Evolutionary conservation across 768 basidiomycete species (phyloP).

Genomic region (Rhizopogon roseolus): DNA sequence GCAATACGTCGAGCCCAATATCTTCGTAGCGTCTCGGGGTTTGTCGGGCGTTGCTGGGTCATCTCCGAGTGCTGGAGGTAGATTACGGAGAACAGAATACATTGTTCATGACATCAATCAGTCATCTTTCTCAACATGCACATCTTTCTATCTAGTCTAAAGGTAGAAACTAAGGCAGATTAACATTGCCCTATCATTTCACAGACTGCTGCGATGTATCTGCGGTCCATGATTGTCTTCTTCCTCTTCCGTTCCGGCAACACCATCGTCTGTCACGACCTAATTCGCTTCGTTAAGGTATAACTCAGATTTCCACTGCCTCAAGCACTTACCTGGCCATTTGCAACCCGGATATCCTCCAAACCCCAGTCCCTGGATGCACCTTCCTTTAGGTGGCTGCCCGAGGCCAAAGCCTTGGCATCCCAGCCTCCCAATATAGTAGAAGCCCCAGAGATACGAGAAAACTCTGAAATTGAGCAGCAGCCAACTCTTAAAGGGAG

Average conservation of each 20-base stretch:
- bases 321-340: conserved; percentile 49
- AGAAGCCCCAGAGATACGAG: conserved; percentile 24
- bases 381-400: conserved; percentile 54
- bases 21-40: conserved; percentile 27
- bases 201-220: conserved; percentile 17
- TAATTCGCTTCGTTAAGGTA: conserved; percentile 20
- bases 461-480: conserved; percentile 62
- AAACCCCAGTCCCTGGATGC: conserved; percentile 76
- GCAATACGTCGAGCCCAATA: conserved; percentile 42
- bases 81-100: neutral
- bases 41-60: conserved; percentile 10
- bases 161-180: neutral
- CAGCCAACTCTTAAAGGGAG: conserved; percentile 66
- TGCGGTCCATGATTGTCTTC: conserved; percentile 59
- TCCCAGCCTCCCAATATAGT: conserved; percentile 42
- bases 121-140: neutral
- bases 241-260: conserved; percentile 61
- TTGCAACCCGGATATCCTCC: conserved; percentile 58
- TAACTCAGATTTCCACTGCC: neutral
- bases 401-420: conserved; percentile 45
- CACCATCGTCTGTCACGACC: conserved; percentile 70
- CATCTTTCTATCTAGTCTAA: neutral
- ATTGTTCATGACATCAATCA: neutral
- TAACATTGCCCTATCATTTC: neutral
- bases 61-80: neutral